Evolutionary conservation across 306 rosid species (phyloP).

Genomic region (Luffa acutangula): DNA sequence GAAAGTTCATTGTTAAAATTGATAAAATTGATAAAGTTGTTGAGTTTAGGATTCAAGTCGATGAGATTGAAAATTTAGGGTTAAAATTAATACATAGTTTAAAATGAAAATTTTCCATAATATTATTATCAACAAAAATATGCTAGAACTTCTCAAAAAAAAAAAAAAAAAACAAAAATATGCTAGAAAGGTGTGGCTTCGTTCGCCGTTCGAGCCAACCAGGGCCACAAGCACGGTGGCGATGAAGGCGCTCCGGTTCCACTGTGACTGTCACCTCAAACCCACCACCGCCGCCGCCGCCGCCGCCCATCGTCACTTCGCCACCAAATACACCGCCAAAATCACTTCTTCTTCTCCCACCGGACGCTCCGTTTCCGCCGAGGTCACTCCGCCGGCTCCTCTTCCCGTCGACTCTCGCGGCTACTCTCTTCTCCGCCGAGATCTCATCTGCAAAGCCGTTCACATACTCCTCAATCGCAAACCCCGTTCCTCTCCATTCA

Average conservation of each 20-base stretch:
- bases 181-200: not conserved
- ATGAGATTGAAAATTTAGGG: too few species aligned
- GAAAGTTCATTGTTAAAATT: too few species aligned
- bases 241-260: constrained; percentile 24
- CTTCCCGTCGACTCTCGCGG: constrained; percentile 61
- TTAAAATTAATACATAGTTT: too few species aligned
- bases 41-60: too few species aligned
- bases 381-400: constrained; percentile 44
- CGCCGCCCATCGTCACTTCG: constrained; percentile 32
- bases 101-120: too few species aligned
- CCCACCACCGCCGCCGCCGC: not conserved
- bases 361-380: constrained; percentile 65
- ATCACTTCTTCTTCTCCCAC: constrained; percentile 54
- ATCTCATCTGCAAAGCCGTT: constrained; percentile 66
- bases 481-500: not conserved
- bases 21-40: too few species aligned
- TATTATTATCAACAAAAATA: too few species aligned
- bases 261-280: not conserved
- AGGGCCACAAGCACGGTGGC: constrained; percentile 1
- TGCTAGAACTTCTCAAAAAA: too few species aligned
- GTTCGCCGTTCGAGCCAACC: not conserved
- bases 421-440: constrained; percentile 68
- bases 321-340: constrained; percentile 79
- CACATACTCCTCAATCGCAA: constrained; percentile 54
- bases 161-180: too few species aligned